Evolutionary conservation across 208 protist species (phyloP), one percentile per base, ranked within the genome.

Genomic region (Jaenimonas drosophilae): DNA sequence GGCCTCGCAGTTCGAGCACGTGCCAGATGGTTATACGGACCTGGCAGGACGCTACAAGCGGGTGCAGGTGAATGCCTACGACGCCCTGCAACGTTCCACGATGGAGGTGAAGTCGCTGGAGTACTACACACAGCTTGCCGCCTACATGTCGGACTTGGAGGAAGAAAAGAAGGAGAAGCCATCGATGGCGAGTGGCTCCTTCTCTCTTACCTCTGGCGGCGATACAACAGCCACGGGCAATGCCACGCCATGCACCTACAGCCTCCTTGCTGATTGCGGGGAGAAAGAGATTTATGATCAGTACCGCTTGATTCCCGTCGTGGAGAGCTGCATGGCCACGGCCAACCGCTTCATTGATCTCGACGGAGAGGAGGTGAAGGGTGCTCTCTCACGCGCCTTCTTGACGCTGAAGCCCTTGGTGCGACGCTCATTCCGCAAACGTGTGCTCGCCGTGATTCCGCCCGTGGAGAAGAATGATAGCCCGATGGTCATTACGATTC

Each of bases 281-380:
- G 49, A 54, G 14, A 53, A 58, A 1, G 61, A 72, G 46, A 46
- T 78, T 39, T 48, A 54, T 29, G 28, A 36, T 38, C 71, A 82
- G 49, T 55, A 53, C n/a, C 71, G 76, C 33, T 76, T 94, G 28
- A 81, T 91, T 38, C 50, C 54, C 4, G 72, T 82, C 31, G 66
- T 75, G n/a, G 86, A 94, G 60, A 91, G 81, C 50, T 90, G 79
- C 59, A 91, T 91, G 79, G 76, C 79, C 12, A 89, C 81, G 1
- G 78, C 86, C 11, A 75, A 65, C 48, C 83, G 70, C 45, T 94
- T 90, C 46, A 70, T 94, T 31, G 79, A 91, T 56, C 58, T 94
- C 6, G 86, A 89, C 42, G 70, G 75, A 23, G 70, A 88, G 24
- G 59, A 68, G 29, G 72, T 89, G 23, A 61, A 47, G 0, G 79